A percentile compares a stretch with the other conserved stretches of the same genome.
phyloP scores from a whole-genome alignment of 1,284 basidiomycete genomes.

The Apiotrichum laibachii region DNA sequence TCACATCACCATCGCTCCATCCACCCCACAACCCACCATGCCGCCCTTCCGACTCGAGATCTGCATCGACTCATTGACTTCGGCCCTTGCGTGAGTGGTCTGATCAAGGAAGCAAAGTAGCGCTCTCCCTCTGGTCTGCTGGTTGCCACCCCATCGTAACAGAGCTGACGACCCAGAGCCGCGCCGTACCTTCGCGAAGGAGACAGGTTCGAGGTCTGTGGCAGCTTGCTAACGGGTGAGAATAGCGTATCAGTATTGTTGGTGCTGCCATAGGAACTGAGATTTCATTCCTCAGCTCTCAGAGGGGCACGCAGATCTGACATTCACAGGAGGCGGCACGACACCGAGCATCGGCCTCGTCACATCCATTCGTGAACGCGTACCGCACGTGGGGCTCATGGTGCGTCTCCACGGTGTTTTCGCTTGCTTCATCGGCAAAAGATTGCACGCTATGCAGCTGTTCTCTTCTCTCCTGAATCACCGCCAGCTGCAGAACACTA shows the following conservation, averaged over 20 bases:
- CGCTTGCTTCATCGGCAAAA: neutral
- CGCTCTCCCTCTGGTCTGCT: too few species aligned
- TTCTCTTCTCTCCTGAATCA: neutral
- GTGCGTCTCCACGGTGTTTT: slow-evolving; percentile 44
- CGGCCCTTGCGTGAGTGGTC: slow-evolving; percentile 51
- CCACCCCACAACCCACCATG: neutral
- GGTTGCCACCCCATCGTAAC: too few species aligned
- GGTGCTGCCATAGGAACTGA: too few species aligned
- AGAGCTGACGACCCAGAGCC: slow-evolving; percentile 9
- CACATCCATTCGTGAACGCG: slow-evolving; percentile 56
- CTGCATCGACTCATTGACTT: slow-evolving; percentile 73
- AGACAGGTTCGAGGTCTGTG: slow-evolving; percentile 68
- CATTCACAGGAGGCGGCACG: slow-evolving; percentile 54
- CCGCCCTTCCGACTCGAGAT: slow-evolving; percentile 60
- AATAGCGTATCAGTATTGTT: slow-evolving; percentile 25
- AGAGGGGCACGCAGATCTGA: neutral
- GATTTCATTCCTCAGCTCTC: too few species aligned
- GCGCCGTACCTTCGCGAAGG: slow-evolving; percentile 13
- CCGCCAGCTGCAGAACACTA: slow-evolving; percentile 3
- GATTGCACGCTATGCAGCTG: neutral
- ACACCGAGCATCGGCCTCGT: slow-evolving; percentile 72
- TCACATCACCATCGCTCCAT: neutral
- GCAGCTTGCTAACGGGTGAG: slow-evolving; percentile 57
- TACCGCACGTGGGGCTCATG: slow-evolving; percentile 63
- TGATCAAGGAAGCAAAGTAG: too few species aligned